These are phyloP conservation scores for Fusarium robinianum DNA, from an alignment of 2,329 filamentous ascomycete species.

Conservation along the genomic window DNA sequence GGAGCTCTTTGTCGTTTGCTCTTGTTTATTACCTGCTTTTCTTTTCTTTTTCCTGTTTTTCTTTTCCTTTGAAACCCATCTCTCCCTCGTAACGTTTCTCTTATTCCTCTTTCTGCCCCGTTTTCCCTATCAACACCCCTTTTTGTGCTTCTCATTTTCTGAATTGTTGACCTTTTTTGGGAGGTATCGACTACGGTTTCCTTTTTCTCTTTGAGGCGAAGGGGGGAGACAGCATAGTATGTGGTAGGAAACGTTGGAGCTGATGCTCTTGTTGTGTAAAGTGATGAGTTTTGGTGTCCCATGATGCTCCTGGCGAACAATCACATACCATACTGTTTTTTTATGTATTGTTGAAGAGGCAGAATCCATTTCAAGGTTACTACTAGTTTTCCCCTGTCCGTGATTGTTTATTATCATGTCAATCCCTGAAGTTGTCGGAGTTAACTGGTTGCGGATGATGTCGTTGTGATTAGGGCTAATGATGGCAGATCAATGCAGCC, in stretches of 20 bases:
- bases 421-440: background rate
- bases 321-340: conserved; percentile 36
- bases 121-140: too few species aligned
- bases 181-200: too few species aligned
- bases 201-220: too few species aligned
- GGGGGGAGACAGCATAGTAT: too few species aligned
- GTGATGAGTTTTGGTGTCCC: conserved; percentile 34
- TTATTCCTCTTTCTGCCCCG: too few species aligned
- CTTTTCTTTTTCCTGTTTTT: conserved; percentile 4
- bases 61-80: conserved; percentile 10
- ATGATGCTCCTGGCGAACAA: conserved; percentile 37
- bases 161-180: too few species aligned
- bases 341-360: conserved; percentile 23
- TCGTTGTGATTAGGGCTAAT: background rate
- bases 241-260: conserved; percentile 12
- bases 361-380: conserved; percentile 11
- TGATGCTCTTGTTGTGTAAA: conserved; percentile 25
- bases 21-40: conserved; percentile 14
- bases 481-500: too few species aligned
- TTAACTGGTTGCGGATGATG: too few species aligned
- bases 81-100: too few species aligned
- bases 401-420: background rate
- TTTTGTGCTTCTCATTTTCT: too few species aligned
- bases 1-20: conserved; percentile 16
- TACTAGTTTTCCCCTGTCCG: background rate